A percentile compares a stretch with the other conserved stretches of the same genome.
Conservation (phyloP, 1,284 basidiomycete genomes). For the Pseudozyma hubeiensis region DNA sequence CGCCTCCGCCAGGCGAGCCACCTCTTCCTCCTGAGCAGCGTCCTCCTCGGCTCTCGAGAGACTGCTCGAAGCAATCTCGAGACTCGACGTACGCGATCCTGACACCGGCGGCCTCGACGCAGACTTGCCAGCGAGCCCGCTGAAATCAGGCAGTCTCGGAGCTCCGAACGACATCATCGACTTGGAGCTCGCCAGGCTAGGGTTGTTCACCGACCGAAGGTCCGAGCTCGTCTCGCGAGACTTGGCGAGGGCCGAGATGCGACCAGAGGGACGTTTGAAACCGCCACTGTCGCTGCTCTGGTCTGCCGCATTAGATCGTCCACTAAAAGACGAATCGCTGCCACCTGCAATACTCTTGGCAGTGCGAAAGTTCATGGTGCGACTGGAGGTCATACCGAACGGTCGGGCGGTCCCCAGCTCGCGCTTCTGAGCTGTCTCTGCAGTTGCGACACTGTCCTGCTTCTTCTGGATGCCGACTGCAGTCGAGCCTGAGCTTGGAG, state of each 20-base stretch:
- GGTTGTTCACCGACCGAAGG: slow-evolving; percentile 3
- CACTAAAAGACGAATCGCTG: slow-evolving; percentile 20
- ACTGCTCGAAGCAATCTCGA: slow-evolving; percentile 6
- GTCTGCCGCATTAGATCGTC: slow-evolving; percentile 14
- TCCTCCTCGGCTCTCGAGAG: slow-evolving; percentile 20
- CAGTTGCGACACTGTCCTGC: slow-evolving; percentile 7
- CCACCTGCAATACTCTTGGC: neutral
- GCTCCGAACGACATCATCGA: slow-evolving; percentile 45
- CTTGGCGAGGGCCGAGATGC: slow-evolving; percentile 36
- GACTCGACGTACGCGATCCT: slow-evolving; percentile 15
- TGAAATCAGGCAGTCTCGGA: slow-evolving; percentile 25
- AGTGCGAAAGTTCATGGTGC: slow-evolving; percentile 19
- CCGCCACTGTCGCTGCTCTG: slow-evolving; percentile 28
- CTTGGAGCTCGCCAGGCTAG: slow-evolving; percentile 19
- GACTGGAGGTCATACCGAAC: slow-evolving; percentile 12
- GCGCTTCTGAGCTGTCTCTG: slow-evolving; percentile 12
- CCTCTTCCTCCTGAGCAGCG: slow-evolving; percentile 31
- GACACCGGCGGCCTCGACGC: slow-evolving; percentile 4
- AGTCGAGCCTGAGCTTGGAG: slow-evolving; percentile 1
- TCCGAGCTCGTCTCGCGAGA: slow-evolving; percentile 32
- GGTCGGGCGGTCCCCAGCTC: slow-evolving; percentile 19
- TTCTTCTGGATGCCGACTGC: neutral
- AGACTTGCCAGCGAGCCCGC: slow-evolving; percentile 7
- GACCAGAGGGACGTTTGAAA: slow-evolving; percentile 41
- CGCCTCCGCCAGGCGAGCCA: slow-evolving; percentile 26